Evolutionary conservation across 176 grass and related monocot species (phyloP).

Genomic region (Chrysopogon serrulatus): DNA sequence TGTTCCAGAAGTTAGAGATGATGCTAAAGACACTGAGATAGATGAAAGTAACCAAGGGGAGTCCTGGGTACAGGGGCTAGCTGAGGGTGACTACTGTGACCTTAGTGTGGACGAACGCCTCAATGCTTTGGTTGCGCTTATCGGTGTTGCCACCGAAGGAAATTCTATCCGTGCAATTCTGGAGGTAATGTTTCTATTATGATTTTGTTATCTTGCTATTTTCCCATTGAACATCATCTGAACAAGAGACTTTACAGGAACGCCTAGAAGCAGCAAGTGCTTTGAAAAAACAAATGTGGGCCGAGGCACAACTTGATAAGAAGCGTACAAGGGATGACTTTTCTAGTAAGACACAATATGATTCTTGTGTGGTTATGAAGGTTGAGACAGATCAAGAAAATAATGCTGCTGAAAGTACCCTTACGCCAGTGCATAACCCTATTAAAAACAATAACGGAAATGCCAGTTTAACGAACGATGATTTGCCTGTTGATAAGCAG

Average conservation of each 20-base stretch:
- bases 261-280: conserved; percentile 89
- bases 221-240: conserved; percentile 15
- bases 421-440: conserved; percentile 21
- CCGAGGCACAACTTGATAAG: conserved; percentile 91
- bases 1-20: conserved; percentile 21
- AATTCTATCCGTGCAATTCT: conserved; percentile 63
- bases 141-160: conserved; percentile 78
- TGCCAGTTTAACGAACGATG: conserved; percentile 28
- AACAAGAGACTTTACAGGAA: conserved; percentile 52
- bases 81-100: conserved; percentile 89
- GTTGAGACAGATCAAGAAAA: conserved; percentile 41
- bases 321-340: conserved; percentile 83
- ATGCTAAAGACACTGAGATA: conserved; percentile 54
- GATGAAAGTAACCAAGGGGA: conserved; percentile 85
- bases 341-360: conserved; percentile 46
- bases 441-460: conserved; percentile 44
- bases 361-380: conserved; percentile 38
- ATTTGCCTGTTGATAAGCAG: conserved; percentile 34
- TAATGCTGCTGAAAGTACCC: conserved; percentile 33
- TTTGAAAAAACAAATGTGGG: conserved; percentile 99
- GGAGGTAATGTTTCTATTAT: conserved; percentile 34
- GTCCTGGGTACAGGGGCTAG: conserved; percentile 82
- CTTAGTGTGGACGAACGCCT: conserved; percentile 91
- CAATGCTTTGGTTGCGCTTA: conserved; percentile 73
- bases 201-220: background rate